Evolutionary conservation across 768 basidiomycete genomes (phyloP).

Genomic region (Leccinum imitatum): DNA sequence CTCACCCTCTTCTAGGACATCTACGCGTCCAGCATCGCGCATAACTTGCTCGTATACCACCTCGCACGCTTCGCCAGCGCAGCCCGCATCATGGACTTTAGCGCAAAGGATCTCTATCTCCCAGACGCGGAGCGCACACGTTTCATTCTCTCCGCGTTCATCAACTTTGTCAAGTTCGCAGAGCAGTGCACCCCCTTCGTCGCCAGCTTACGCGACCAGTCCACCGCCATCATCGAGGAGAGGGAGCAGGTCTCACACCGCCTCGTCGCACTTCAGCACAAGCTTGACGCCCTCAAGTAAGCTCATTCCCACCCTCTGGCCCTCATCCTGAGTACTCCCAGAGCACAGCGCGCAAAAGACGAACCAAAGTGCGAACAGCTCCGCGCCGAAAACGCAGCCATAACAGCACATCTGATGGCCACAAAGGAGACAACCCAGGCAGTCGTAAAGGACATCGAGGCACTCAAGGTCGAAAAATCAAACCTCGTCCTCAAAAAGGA

Average conservation of each 20-base stretch:
- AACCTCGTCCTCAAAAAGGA: constrained; percentile 67
- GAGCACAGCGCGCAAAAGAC: constrained; percentile 63
- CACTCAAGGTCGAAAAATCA: constrained; percentile 70
- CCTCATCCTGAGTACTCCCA: constrained; percentile 26
- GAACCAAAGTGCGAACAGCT: constrained; percentile 67
- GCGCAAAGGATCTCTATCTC: constrained; percentile 64
- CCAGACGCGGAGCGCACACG: constrained; percentile 78
- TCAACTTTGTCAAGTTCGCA: constrained; percentile 91
- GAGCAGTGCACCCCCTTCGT: constrained; percentile 69
- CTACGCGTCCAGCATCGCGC: constrained; percentile 55
- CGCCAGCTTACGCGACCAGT: constrained; percentile 58
- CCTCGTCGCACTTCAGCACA: constrained; percentile 47
- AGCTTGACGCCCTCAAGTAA: constrained; percentile 58
- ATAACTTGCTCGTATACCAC: constrained; percentile 68
- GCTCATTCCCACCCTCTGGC: constrained; percentile 12
- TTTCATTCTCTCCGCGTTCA: constrained; percentile 78
- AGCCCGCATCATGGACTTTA: constrained; percentile 76
- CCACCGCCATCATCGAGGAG: constrained; percentile 55
- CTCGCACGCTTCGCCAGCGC: constrained; percentile 73
- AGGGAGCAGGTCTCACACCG: constrained; percentile 56
- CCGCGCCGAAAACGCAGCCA: constrained; percentile 54
- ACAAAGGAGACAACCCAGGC: constrained; percentile 64
- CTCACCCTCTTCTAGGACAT: constrained; percentile 51
- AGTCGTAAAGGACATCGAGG: constrained; percentile 64
- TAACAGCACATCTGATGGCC: constrained; percentile 65